These are phyloP conservation scores for Penicillium sp. DNA, from an alignment of 2,329 filamentous ascomycete species.

Conservation along the genomic window DNA sequence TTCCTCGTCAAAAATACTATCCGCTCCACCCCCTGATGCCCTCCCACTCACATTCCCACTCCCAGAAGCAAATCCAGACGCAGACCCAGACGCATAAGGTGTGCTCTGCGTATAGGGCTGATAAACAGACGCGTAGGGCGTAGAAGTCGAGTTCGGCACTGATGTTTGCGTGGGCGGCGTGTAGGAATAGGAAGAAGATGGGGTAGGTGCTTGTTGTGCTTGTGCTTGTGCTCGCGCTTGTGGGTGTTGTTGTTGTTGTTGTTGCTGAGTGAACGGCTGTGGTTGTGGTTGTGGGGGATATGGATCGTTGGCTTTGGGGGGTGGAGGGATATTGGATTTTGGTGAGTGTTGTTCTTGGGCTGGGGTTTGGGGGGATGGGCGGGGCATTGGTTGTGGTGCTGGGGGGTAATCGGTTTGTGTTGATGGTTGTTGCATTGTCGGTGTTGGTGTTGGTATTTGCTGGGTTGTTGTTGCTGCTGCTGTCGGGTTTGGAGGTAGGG, in stretches of 20 bases:
- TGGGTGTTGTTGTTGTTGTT: too few relatives aligned
- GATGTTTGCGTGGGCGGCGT: background rate
- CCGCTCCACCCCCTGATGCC: slow-evolving; percentile 15
- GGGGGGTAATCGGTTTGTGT: slow-evolving; percentile 28
- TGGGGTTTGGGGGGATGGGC: slow-evolving; percentile 11
- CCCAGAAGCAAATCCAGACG: background rate
- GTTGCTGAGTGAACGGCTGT: too few relatives aligned
- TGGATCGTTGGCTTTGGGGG: slow-evolving; percentile 20
- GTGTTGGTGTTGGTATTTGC: slow-evolving; percentile 9
- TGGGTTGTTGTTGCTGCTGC: slow-evolving; percentile 4
- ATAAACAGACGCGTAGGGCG: slow-evolving; percentile 30
- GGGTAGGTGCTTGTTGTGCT: background rate
- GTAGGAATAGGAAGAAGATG: slow-evolving; percentile 20
- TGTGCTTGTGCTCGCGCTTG: too few relatives aligned
- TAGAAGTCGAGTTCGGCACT: slow-evolving; percentile 24
- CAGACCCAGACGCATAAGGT: background rate
- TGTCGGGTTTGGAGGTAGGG: slow-evolving; percentile 1
- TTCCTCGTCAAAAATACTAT: slow-evolving; percentile 21
- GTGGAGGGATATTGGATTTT: slow-evolving; percentile 11
- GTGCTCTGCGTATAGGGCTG: slow-evolving; percentile 21
- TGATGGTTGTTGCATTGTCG: slow-evolving; percentile 14
- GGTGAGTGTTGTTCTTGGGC: slow-evolving; percentile 1
- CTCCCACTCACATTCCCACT: background rate
- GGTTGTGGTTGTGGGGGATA: too few relatives aligned
- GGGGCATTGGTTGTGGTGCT: slow-evolving; percentile 40